phyloP scores from a whole-genome alignment of 2,329 filamentous ascomycete genomes.

The Penicillium sp. region DNA sequence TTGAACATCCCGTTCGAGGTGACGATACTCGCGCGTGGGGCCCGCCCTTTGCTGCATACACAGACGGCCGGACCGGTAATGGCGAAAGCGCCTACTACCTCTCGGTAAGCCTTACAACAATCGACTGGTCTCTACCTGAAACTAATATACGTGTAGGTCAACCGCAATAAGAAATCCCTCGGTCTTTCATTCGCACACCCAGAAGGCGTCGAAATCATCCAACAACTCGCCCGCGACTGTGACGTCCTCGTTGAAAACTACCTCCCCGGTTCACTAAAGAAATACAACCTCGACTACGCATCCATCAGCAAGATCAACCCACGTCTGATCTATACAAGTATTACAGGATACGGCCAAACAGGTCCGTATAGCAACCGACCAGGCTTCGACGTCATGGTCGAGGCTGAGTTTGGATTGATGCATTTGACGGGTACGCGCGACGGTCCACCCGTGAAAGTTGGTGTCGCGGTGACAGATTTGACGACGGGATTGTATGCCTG shows the following conservation, averaged over 20 bases:
- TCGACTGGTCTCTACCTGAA: slow-evolving; percentile 28
- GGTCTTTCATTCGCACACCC: slow-evolving; percentile 87
- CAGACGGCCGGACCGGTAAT: slow-evolving; percentile 62
- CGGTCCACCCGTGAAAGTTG: slow-evolving; percentile 92
- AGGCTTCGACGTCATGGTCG: slow-evolving; percentile 98
- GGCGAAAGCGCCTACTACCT: slow-evolving; percentile 96
- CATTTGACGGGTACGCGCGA: slow-evolving; percentile 91
- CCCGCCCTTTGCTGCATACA: slow-evolving; percentile 86
- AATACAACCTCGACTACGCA: slow-evolving; percentile 87
- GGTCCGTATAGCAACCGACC: slow-evolving; percentile 85
- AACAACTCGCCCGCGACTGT: slow-evolving; percentile 78
- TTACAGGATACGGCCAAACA: slow-evolving; percentile 95
- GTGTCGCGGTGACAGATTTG: slow-evolving; percentile 92
- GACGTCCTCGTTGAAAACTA: slow-evolving; percentile 98
- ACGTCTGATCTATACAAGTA: slow-evolving; percentile 85
- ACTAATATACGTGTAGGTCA: slow-evolving; percentile 64
- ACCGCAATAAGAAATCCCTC: slow-evolving; percentile 95
- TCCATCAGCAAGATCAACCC: slow-evolving; percentile 82
- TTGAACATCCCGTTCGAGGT: slow-evolving; percentile 88
- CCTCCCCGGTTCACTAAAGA: slow-evolving; percentile 82
- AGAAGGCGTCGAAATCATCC: slow-evolving; percentile 81
- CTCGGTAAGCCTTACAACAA: slow-evolving; percentile 60
- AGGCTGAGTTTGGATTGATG: slow-evolving; percentile 97
- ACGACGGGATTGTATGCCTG: slow-evolving; percentile 94
- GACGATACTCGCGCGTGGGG: slow-evolving; percentile 98